phyloP scores from a whole-genome alignment of 2,329 filamentous ascomycete genomes.

The Fusarium ambrosium region DNA sequence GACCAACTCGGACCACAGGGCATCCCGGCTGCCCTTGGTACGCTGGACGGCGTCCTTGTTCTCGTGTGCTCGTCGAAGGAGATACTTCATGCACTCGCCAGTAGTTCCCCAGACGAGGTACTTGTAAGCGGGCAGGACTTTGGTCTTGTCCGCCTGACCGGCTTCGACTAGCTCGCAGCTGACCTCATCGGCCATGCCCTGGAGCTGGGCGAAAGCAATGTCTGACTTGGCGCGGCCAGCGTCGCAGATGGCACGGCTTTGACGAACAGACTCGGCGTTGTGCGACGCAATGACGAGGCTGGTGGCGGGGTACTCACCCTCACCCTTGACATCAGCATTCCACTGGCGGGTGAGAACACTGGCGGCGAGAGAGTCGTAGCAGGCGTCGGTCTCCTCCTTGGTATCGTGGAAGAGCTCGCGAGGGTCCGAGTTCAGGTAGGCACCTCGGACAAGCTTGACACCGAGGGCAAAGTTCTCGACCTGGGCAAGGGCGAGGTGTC shows the following conservation, averaged over 20 bases:
- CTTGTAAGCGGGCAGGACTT: slow-evolving; percentile 73
- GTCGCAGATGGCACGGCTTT: slow-evolving; percentile 66
- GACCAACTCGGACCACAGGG: slow-evolving; percentile 72
- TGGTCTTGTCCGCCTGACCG: slow-evolving; percentile 47
- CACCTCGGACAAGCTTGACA: slow-evolving; percentile 81
- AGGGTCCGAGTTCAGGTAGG: slow-evolving; percentile 79
- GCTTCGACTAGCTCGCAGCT: slow-evolving; percentile 71
- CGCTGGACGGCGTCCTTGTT: slow-evolving; percentile 78
- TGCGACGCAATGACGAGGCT: slow-evolving; percentile 84
- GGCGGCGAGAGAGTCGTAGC: slow-evolving; percentile 79
- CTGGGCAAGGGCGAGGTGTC: slow-evolving; percentile 71
- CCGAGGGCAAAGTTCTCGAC: slow-evolving; percentile 75
- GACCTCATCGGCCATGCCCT: slow-evolving; percentile 97
- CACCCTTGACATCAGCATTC: slow-evolving; percentile 52
- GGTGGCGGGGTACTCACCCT: slow-evolving; percentile 66
- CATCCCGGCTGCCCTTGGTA: slow-evolving; percentile 72
- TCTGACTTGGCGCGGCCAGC: slow-evolving; percentile 56
- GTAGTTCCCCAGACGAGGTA: slow-evolving; percentile 79
- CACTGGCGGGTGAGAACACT: slow-evolving; percentile 72
- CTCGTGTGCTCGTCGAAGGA: slow-evolving; percentile 73
- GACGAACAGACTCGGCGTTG: slow-evolving; percentile 79
- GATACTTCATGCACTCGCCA: slow-evolving; percentile 88
- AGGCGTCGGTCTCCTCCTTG: slow-evolving; percentile 77
- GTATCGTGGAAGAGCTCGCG: slow-evolving; percentile 78
- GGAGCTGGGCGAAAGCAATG: slow-evolving; percentile 75